phyloP scores from a whole-genome alignment of 306 rosid genomes.

The Rubus idaeus region DNA sequence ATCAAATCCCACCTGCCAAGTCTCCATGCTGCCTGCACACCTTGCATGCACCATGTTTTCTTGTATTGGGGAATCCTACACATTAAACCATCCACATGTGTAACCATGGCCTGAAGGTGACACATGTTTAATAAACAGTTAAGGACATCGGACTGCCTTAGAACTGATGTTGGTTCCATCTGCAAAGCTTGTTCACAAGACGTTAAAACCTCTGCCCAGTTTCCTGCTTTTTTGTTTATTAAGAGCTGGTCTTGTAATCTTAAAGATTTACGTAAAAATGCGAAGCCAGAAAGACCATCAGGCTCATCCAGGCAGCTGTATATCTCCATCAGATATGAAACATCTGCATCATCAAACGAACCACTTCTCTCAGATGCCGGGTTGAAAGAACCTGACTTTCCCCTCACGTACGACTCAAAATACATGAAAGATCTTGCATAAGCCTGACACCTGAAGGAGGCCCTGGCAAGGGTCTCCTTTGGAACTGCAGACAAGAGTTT shows the following conservation, averaged over 20 bases:
- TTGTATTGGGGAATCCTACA: conserved; percentile 83
- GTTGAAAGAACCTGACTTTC: conserved; percentile 91
- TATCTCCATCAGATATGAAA: conserved; percentile 91
- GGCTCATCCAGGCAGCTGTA: conserved; percentile 94
- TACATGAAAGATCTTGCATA: conserved; percentile 96
- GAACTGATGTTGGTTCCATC: conserved; percentile 88
- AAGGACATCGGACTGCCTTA: conserved; percentile 94
- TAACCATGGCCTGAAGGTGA: conserved; percentile 98
- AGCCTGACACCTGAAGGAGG: conserved; percentile 93
- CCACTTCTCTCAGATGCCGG: conserved; percentile 95
- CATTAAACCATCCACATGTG: conserved; percentile 93
- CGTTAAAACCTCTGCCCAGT: conserved; percentile 95
- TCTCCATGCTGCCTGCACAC: conserved; percentile 99
- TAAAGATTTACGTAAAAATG: conserved; percentile 69
- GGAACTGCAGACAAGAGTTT: conserved; percentile 83
- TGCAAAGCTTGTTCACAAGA: conserved; percentile 97
- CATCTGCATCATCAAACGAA: conserved; percentile 73
- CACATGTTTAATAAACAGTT: conserved; percentile 93
- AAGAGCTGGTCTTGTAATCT: conserved; percentile 85
- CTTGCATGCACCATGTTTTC: conserved; percentile 99
- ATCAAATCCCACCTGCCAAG: conserved; percentile 98
- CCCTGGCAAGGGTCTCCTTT: conserved; percentile 84
- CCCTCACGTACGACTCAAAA: conserved; percentile 79
- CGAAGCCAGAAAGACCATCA: conserved; percentile 90
- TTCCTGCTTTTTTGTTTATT: conserved; percentile 84